These are phyloP conservation scores for Styphnolobium japonicum DNA, from an alignment of 306 rosid genomes.

Conservation along the genomic window DNA sequence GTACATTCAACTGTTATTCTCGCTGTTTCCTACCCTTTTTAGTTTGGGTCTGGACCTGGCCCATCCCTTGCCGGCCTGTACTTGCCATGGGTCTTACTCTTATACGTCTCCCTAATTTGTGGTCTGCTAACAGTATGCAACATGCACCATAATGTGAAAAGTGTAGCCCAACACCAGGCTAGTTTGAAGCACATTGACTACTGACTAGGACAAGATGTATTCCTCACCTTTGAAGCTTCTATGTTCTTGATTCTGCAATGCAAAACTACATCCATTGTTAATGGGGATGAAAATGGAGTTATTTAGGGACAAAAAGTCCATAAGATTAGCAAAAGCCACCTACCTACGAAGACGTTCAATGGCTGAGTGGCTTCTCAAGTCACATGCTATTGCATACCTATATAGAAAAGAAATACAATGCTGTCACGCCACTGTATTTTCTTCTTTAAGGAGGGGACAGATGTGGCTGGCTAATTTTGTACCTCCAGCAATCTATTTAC, in stretches of 20 bases:
- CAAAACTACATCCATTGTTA: constrained; percentile 34
- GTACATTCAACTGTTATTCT: too few species aligned
- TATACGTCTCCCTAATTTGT: too few species aligned
- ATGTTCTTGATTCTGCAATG: constrained; percentile 90
- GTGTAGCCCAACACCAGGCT: background rate
- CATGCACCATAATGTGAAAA: background rate
- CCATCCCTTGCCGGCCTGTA: too few species aligned
- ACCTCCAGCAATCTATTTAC: background rate
- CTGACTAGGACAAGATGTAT: constrained; percentile 14
- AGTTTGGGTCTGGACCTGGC: too few species aligned
- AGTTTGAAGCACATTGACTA: constrained; percentile 1
- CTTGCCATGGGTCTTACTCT: too few species aligned
- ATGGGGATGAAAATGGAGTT: constrained; percentile 3
- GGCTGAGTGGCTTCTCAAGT: constrained; percentile 70
- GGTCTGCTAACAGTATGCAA: too few species aligned
- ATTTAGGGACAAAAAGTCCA: background rate
- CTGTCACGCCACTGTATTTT: background rate
- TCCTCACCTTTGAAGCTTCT: constrained; percentile 71
- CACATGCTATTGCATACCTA: constrained; percentile 89
- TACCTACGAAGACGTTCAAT: constrained; percentile 94
- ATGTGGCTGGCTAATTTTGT: background rate
- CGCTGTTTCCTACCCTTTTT: too few species aligned
- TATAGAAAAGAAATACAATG: background rate
- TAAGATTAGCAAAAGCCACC: background rate
- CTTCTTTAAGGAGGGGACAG: background rate